Base-by-base conservation (phyloP, 495 filamentous ascomycete species). In the Tuber microsphaerosporum region DNA sequence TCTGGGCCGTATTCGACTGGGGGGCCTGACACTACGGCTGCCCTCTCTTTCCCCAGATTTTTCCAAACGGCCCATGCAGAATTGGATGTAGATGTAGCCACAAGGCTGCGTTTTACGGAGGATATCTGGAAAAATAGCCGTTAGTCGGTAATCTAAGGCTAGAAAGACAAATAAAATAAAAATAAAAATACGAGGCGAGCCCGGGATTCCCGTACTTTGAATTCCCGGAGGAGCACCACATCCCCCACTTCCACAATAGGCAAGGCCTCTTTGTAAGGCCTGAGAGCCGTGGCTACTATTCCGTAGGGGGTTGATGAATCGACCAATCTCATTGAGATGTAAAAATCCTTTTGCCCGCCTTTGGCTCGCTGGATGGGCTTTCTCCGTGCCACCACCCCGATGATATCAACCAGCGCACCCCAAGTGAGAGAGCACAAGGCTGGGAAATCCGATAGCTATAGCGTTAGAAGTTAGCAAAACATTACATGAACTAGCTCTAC, bases 201-300 rank as follows among this genome's bases (percentile, higher is more conserved):
- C 12, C 56, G 43, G 37, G 43, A 42, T 26, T 20, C 17, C 39
- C 71, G 84, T 20, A 96, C 92, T 73, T 87, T 87, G 80, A 97
- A 93, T 61, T 90, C 86, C 9, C 91, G 87, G 19, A 99, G 86
- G 51, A 99, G 83, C 34, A 97, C 86, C 3, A 90, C 89, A 77
- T 95, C 91, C 12, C 95, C 95, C 22, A 87, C 86, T 4, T 86
- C 84, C 39, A 93, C 85, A 8, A 86, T 81, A 0, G 95, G 95
- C 2, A 98, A 85, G 0, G 89, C 88, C 19, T 88, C 87, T 78
- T 90, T 90, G 81, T 91, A 89, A 1, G 92, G 91, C 8, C 93
- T 88, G 83, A 92, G 92, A 22, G 97, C 85, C 74, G 92, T 89
- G 0, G 92, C 92, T 34, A 76, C 80, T 12, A 82, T 80, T 16